Evolutionary conservation across 306 rosid genomes (phyloP), one percentile per base, ranked within the genome.

Genomic region (Casuarina equisetifolia): DNA sequence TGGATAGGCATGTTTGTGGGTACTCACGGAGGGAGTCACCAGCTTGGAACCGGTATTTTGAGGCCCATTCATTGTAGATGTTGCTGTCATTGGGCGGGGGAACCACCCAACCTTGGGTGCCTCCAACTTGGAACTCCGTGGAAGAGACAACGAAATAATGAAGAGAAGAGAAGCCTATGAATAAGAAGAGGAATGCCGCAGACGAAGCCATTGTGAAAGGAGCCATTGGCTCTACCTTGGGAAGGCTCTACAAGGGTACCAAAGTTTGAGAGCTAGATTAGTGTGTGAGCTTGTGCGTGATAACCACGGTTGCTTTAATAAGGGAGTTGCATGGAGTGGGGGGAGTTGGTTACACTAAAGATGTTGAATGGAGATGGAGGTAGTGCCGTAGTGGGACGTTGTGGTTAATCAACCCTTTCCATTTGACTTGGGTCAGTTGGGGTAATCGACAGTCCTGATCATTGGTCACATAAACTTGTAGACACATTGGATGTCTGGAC

Each of bases 31-130:
- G 58, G 76, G 90, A 15, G 73, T 92, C 95, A 6, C 90, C 91
- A 17, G 83, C 82, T 35, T 39, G 90, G 86, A 95, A 95, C 76
- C 97, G 82, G 82, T 91, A 86, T 79, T 80, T 78, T 1, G 97
- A 89, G 80, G 98, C 97, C 98, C 98, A 95, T 8, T 78, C 82
- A 67, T 88, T 92, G 89, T 83, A 92, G 85, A 81, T 44, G 68
- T 86, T 72, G 79, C 77, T 89, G 85, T 88, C 90, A 67, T 92
- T 92, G 43, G 86, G 15, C 0, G 90, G 87, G 9, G 98, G 97
- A 13, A 95, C 92, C 6, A 80, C 73, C 98, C 97, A 95, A 12
- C 92, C 97, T 54, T 82, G 74, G 49, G 75, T 17, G 76, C 83
- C 97, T 52, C 97, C 98, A 3, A 91, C 98, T 81, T 88, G 87